Conservation (phyloP, 1,284 basidiomycete genomes). For the Cryptococcus jaspeensis region DNA sequence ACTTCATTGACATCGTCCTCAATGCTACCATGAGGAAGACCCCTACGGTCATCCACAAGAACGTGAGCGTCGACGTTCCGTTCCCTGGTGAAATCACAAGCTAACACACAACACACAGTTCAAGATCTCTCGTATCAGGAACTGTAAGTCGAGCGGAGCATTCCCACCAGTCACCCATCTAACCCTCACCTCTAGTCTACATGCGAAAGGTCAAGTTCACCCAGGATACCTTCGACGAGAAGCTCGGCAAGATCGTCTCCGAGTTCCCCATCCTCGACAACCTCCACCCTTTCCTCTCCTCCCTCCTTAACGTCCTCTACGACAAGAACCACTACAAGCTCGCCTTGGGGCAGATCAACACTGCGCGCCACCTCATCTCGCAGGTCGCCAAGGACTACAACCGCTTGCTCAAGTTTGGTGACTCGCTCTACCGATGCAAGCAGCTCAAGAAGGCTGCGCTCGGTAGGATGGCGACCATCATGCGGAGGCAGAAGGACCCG, state of each 20-base stretch:
- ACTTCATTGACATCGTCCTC: constrained; percentile 95
- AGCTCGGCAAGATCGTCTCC: constrained; percentile 85
- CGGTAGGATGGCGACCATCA: constrained; percentile 95
- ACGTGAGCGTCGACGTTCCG: constrained; percentile 50
- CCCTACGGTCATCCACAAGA: constrained; percentile 89
- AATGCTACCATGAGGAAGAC: constrained; percentile 86
- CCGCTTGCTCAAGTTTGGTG: constrained; percentile 90
- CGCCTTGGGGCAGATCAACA: constrained; percentile 89
- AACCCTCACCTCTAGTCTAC: constrained; percentile 66
- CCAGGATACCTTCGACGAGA: constrained; percentile 96
- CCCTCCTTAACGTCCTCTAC: constrained; percentile 92
- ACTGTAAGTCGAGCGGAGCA: constrained; percentile 28
- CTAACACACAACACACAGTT: constrained; percentile 53
- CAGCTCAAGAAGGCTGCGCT: constrained; percentile 92
- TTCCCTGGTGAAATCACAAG: neutral
- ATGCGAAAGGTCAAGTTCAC: constrained; percentile 99
- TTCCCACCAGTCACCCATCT: neutral
- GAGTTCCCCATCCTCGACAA: constrained; percentile 99
- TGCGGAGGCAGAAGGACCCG: constrained; percentile 94
- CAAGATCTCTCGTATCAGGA: constrained; percentile 69
- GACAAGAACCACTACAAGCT: constrained; percentile 99
- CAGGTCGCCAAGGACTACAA: constrained; percentile 95
- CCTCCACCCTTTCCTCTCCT: constrained; percentile 89
- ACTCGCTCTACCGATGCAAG: constrained; percentile 93
- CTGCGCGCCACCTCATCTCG: constrained; percentile 88